Percentiles rank a stretch among this genome's conserved stretches.
Conservation (phyloP, 371 early-diverging fungal species). For the Sporodiniella umbellata region DNA sequence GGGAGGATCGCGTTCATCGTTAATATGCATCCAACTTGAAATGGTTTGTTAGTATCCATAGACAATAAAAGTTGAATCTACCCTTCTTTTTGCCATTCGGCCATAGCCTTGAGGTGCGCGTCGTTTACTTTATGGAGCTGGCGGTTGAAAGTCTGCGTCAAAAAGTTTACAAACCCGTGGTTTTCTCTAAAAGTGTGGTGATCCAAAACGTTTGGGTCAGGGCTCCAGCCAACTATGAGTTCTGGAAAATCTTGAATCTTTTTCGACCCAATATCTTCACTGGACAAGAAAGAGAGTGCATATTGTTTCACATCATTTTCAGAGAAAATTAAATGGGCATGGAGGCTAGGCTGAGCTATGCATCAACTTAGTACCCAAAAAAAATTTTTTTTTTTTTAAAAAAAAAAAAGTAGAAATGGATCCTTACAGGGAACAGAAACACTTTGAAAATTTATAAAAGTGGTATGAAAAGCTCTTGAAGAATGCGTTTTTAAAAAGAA, state of each 20-base stretch:
- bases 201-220: constrained; percentile 19
- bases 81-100: constrained; percentile 56
- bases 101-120: constrained; percentile 39
- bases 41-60: too few species aligned
- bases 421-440: too few species aligned
- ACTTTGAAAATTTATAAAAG: too few species aligned
- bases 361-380: too few species aligned
- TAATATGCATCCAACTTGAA: constrained; percentile 51
- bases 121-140: constrained; percentile 42
- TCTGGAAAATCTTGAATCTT: constrained; percentile 9
- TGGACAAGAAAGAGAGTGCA: constrained; percentile 16
- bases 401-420: too few species aligned
- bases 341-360: constrained; percentile 9
- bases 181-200: constrained; percentile 44
- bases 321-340: constrained; percentile 4
- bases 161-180: constrained; percentile 31
- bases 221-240: constrained; percentile 42
- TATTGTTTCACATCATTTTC: background rate
- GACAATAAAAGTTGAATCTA: constrained; percentile 12
- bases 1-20: constrained; percentile 62
- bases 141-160: constrained; percentile 34
- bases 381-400: too few species aligned
- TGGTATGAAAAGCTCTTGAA: too few species aligned
- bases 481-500: too few species aligned
- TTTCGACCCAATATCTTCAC: constrained; percentile 1